Evolutionary conservation across 1,284 basidiomycete species (phyloP).

Genomic region (Apiotrichum domesticum): DNA sequence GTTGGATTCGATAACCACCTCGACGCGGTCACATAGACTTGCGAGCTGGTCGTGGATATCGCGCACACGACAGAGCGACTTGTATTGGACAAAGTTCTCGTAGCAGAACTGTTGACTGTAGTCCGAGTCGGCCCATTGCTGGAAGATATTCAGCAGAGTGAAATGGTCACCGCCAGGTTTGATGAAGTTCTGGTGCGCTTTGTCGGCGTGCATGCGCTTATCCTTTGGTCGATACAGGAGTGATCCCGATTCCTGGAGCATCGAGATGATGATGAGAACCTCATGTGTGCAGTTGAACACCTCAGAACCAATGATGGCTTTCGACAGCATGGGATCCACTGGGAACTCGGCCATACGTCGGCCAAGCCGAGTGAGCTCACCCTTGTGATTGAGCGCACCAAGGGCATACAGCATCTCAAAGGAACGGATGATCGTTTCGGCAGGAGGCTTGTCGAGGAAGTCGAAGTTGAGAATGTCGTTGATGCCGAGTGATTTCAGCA

Average conservation of each 20-base stretch:
- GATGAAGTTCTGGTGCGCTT: slow-evolving; percentile 93
- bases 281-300: slow-evolving; percentile 94
- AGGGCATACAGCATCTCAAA: slow-evolving; percentile 91
- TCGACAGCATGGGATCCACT: slow-evolving; percentile 95
- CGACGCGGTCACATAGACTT: slow-evolving; percentile 90
- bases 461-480: slow-evolving; percentile 60
- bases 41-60: slow-evolving; percentile 95
- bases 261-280: slow-evolving; percentile 93
- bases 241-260: slow-evolving; percentile 92
- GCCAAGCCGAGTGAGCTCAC: slow-evolving; percentile 92
- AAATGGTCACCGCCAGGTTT: slow-evolving; percentile 97
- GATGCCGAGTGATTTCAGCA: slow-evolving; percentile 59
- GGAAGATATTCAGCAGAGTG: slow-evolving; percentile 93
- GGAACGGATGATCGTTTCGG: slow-evolving; percentile 94
- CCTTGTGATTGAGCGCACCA: slow-evolving; percentile 91
- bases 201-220: slow-evolving; percentile 90
- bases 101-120: slow-evolving; percentile 90
- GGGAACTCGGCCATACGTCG: slow-evolving; percentile 98
- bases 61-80: slow-evolving; percentile 84
- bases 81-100: slow-evolving; percentile 96
- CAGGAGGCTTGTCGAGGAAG: slow-evolving; percentile 65
- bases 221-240: slow-evolving; percentile 97
- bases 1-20: slow-evolving; percentile 79
- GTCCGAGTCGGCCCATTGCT: slow-evolving; percentile 96
- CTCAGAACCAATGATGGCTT: slow-evolving; percentile 92